These are phyloP conservation scores for Sungouiella thailandica DNA, from an alignment of 805 yeast genomes.

Conservation along the genomic window DNA sequence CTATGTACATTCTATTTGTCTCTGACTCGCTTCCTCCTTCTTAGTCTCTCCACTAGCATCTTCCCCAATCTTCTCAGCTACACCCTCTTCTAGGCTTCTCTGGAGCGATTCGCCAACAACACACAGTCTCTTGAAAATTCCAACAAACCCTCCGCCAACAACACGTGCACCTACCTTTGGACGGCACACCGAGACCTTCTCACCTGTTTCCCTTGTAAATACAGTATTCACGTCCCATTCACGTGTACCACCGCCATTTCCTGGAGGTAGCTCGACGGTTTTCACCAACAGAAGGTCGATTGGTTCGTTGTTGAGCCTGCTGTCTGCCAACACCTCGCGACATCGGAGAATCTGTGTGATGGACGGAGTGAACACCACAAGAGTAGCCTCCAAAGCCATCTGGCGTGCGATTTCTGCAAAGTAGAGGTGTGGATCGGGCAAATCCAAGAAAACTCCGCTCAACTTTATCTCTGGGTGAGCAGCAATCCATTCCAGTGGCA, in stretches of 20 bases:
- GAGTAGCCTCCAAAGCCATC: conserved; percentile 1
- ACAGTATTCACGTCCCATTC: conserved; percentile 4
- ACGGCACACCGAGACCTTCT: conserved; percentile 2
- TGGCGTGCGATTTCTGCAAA: not conserved
- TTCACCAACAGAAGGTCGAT: conserved; percentile 2
- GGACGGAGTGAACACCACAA: conserved; percentile 4
- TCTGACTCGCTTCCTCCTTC: too few relatives aligned
- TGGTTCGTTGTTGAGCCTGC: not conserved
- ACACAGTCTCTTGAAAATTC: conserved; percentile 2
- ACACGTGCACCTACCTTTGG: conserved; percentile 3
- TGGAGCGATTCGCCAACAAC: conserved; percentile 1
- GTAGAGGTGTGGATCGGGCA: conserved; percentile 2
- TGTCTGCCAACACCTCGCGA: not conserved
- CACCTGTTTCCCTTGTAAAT: conserved; percentile 1
- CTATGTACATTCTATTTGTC: too few relatives aligned
- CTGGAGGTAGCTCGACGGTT: conserved; percentile 5
- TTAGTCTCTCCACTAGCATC: too few relatives aligned
- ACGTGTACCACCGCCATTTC: conserved; percentile 4
- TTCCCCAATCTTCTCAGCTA: too few relatives aligned
- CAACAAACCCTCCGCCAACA: conserved; percentile 4
- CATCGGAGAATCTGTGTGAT: conserved; percentile 4
- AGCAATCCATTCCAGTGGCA: conserved; percentile 1
- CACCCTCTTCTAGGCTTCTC: not conserved
- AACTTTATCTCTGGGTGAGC: not conserved
- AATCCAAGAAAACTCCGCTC: conserved; percentile 3